Percentiles rank a stretch among this genome's conserved stretches.
These are phyloP conservation scores for Hygrocybe coccinea DNA, from an alignment of 768 basidiomycete genomes.

Conservation along the genomic window DNA sequence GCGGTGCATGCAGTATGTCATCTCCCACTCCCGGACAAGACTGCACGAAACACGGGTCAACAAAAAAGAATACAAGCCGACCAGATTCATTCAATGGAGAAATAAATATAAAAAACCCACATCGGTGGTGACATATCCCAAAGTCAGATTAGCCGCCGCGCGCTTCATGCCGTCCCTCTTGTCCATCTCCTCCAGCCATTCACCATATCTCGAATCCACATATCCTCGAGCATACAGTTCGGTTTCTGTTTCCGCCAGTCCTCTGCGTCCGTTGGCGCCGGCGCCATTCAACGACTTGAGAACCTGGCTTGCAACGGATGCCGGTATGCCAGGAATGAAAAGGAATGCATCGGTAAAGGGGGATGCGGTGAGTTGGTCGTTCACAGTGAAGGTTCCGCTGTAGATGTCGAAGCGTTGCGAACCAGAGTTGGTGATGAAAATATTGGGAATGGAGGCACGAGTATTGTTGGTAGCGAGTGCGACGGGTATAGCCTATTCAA, in stretches of 20 bases:
- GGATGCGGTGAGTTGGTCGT: slow-evolving; percentile 72
- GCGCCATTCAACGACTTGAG: slow-evolving; percentile 49
- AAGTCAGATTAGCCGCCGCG: slow-evolving; percentile 49
- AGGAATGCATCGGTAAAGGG: slow-evolving; percentile 65
- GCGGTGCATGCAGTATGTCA: slow-evolving; percentile 59
- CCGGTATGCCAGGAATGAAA: slow-evolving; percentile 53
- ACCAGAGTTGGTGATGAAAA: slow-evolving; percentile 63
- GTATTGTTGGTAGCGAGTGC: slow-evolving; percentile 61
- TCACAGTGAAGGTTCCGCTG: slow-evolving; percentile 67
- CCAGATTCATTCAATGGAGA: not conserved
- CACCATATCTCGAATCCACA: slow-evolving; percentile 46
- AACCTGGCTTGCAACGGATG: slow-evolving; percentile 48
- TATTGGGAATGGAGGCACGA: slow-evolving; percentile 52
- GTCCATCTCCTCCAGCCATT: slow-evolving; percentile 60
- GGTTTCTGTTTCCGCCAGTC: slow-evolving; percentile 28
- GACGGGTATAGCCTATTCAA: slow-evolving; percentile 46
- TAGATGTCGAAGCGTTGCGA: slow-evolving; percentile 64
- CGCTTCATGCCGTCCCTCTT: slow-evolving; percentile 34
- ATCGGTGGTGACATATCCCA: slow-evolving; percentile 73
- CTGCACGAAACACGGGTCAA: slow-evolving; percentile 25
- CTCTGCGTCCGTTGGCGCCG: slow-evolving; percentile 37
- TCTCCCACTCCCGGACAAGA: slow-evolving; percentile 73
- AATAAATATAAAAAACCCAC: slow-evolving; percentile 32
- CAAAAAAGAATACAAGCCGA: not conserved
- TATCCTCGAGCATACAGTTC: slow-evolving; percentile 45